Conservation (phyloP, 768 basidiomycete species). For the Xerocomus brunneocitrinus region DNA sequence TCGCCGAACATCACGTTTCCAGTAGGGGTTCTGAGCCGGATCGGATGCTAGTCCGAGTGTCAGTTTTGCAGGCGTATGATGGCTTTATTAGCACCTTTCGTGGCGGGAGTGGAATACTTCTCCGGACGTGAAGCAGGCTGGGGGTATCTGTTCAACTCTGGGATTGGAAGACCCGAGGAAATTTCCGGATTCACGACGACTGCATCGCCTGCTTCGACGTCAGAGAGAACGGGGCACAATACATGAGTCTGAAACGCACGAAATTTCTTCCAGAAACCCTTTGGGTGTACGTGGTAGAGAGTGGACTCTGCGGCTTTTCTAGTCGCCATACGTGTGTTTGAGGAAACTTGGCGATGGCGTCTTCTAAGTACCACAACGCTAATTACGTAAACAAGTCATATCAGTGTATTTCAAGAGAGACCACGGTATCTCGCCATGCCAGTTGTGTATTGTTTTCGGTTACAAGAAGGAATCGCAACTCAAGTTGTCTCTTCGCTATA, state of each 20-base stretch:
- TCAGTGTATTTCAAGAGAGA: too few relatives aligned
- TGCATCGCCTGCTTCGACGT: constrained; percentile 59
- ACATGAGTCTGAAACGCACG: constrained; percentile 44
- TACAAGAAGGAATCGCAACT: background rate
- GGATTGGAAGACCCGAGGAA: constrained; percentile 82
- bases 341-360: background rate
- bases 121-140: constrained; percentile 88
- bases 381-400: constrained; percentile 16
- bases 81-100: constrained; percentile 54
- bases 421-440: too few relatives aligned
- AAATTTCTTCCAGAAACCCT: constrained; percentile 97
- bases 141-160: constrained; percentile 69
- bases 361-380: background rate
- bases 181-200: constrained; percentile 86
- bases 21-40: constrained; percentile 87
- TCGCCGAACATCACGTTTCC: constrained; percentile 92
- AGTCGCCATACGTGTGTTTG: constrained; percentile 51
- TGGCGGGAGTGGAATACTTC: constrained; percentile 81
- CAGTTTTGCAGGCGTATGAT: constrained; percentile 5
- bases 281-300: constrained; percentile 82
- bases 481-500: background rate
- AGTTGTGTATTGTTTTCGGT: background rate
- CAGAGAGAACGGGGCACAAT: background rate
- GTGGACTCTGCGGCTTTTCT: constrained; percentile 85
- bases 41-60: constrained; percentile 60